A percentile compares a stretch with the other conserved stretches of the same genome.
These are phyloP conservation scores for Plectosphaerella cucumerina DNA, from an alignment of 2,329 filamentous ascomycete genomes.

Conservation along the genomic window DNA sequence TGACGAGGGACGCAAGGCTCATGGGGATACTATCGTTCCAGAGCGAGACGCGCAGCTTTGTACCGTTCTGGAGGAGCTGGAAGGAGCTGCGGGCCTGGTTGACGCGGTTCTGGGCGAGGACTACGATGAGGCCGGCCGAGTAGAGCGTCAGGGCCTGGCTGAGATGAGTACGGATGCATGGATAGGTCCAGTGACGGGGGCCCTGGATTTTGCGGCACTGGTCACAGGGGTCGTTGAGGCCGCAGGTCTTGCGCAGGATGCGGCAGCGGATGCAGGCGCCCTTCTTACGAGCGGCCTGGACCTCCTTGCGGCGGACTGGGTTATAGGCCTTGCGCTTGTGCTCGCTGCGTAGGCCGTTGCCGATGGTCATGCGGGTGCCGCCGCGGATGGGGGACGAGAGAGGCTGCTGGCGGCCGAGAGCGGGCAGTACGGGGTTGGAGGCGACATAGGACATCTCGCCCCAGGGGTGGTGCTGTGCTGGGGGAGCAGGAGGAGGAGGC, in stretches of 20 bases:
- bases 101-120: slow-evolving; percentile 56
- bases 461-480: slow-evolving; percentile 38
- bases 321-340: slow-evolving; percentile 25
- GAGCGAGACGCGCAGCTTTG: slow-evolving; percentile 17
- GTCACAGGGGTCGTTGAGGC: slow-evolving; percentile 58
- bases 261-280: slow-evolving; percentile 64
- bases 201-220: slow-evolving; percentile 60
- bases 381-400: slow-evolving; percentile 27
- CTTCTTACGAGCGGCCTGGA: slow-evolving; percentile 60
- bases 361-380: slow-evolving; percentile 44
- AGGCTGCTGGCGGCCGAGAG: slow-evolving; percentile 6
- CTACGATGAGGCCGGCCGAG: slow-evolving; percentile 59
- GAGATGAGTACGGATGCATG: slow-evolving; percentile 59
- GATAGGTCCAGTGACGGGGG: slow-evolving; percentile 61
- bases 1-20: slow-evolving; percentile 11
- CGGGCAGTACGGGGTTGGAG: slow-evolving; percentile 16
- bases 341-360: slow-evolving; percentile 12
- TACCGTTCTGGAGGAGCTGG: slow-evolving; percentile 42
- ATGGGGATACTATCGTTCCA: slow-evolving; percentile 12
- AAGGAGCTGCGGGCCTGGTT: slow-evolving; percentile 50
- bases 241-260: slow-evolving; percentile 63
- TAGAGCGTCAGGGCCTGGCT: slow-evolving; percentile 60
- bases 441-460: slow-evolving; percentile 49
- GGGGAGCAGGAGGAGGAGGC: slow-evolving; percentile 12
- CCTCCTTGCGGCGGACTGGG: slow-evolving; percentile 55